Conservation (phyloP, 768 basidiomycete genomes). For the Punctularia strigosozonata region DNA sequence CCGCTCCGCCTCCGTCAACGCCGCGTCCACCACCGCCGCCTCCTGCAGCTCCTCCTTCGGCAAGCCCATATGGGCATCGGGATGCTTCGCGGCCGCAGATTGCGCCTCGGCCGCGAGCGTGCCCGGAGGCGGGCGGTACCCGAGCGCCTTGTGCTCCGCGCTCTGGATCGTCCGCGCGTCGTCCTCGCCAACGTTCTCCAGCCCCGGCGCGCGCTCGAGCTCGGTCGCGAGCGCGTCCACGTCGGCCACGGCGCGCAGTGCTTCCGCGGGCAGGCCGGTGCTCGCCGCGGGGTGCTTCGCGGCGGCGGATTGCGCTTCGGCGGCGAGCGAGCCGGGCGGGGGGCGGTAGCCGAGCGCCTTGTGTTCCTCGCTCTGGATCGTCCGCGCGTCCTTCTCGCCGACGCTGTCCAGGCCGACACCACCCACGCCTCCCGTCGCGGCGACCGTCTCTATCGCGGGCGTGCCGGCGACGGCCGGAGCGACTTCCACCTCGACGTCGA, state of each 20-base stretch:
- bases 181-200: not conserved
- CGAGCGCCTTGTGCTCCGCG: constrained; percentile 2
- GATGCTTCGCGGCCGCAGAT: constrained; percentile 21
- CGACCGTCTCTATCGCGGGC: too few relatives aligned
- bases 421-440: not conserved
- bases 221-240: too few relatives aligned
- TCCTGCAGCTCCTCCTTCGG: constrained; percentile 1
- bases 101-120: constrained; percentile 23
- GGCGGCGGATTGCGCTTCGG: constrained; percentile 4
- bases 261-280: not conserved
- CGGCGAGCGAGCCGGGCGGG: constrained; percentile 16
- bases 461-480: too few relatives aligned
- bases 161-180: not conserved
- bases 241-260: not conserved
- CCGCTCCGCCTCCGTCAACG: constrained; percentile 10
- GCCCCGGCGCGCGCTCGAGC: not conserved
- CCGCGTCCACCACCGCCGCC: constrained; percentile 15
- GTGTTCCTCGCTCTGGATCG: constrained; percentile 24
- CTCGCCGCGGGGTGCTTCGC: constrained; percentile 2
- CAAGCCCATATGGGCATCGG: too few relatives aligned
- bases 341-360: constrained; percentile 24
- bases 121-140: constrained; percentile 2
- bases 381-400: constrained; percentile 18
- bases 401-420: constrained; percentile 9
- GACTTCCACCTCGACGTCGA: too few relatives aligned